phyloP scores from a whole-genome alignment of 768 basidiomycete species.

The Leucocoprinus birnbaumii region DNA sequence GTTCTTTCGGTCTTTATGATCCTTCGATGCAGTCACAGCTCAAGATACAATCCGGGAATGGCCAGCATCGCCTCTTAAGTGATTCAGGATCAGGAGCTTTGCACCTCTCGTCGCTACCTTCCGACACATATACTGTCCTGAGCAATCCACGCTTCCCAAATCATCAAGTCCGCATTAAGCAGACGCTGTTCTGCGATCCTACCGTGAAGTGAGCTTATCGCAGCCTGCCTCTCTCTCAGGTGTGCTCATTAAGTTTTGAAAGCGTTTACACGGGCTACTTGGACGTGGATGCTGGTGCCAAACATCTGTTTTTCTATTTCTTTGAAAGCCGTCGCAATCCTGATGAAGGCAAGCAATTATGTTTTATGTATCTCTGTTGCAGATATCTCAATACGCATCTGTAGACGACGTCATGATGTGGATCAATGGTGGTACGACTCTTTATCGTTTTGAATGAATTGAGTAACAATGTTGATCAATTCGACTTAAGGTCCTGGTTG shows the following conservation, averaged over 20 bases:
- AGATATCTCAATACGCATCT: neutral
- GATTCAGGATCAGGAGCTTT: neutral
- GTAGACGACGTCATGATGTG: constrained; percentile 59
- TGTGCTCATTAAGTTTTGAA: too few relatives aligned
- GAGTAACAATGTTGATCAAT: neutral
- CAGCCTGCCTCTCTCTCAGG: neutral
- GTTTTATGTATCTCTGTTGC: neutral
- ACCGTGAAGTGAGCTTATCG: constrained; percentile 42
- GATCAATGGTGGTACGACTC: constrained; percentile 42
- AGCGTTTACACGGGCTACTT: constrained; percentile 52
- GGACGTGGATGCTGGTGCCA: constrained; percentile 50
- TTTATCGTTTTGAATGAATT: neutral
- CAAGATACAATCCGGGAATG: neutral
- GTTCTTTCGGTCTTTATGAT: neutral
- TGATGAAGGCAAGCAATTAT: constrained; percentile 28
- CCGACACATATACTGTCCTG: constrained; percentile 30
- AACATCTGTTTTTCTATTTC: constrained; percentile 77
- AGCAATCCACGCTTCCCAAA: constrained; percentile 47
- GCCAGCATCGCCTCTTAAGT: neutral
- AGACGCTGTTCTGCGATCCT: constrained; percentile 51
- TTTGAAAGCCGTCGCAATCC: constrained; percentile 69
- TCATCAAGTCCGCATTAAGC: constrained; percentile 57
- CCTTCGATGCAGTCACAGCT: neutral
- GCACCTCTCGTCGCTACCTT: constrained; percentile 3
- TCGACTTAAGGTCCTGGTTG: constrained; percentile 35